These are phyloP conservation scores for Raddia distichophylla DNA, from an alignment of 176 grass and related monocot species.

Conservation along the genomic window DNA sequence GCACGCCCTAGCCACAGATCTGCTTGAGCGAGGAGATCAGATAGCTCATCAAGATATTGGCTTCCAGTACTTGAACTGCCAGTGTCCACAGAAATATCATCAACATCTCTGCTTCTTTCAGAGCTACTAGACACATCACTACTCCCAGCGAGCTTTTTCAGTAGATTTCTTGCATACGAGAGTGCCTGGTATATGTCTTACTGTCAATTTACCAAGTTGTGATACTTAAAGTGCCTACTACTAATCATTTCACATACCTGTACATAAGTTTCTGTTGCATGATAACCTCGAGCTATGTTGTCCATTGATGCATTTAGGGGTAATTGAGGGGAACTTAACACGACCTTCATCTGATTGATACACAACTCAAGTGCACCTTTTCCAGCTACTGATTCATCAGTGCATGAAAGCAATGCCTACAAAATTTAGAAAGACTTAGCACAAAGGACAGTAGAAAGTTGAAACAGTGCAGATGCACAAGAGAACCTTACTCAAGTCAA, in stretches of 20 bases:
- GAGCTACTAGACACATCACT: slow-evolving; percentile 74
- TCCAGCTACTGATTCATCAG: slow-evolving; percentile 68
- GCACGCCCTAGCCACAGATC: slow-evolving; percentile 91
- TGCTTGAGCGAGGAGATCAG: slow-evolving; percentile 70
- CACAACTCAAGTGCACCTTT: slow-evolving; percentile 91
- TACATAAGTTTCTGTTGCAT: slow-evolving; percentile 96
- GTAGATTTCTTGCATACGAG: slow-evolving; percentile 71
- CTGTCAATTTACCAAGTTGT: slow-evolving; percentile 37
- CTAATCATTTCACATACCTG: slow-evolving; percentile 66
- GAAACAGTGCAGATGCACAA: slow-evolving; percentile 1
- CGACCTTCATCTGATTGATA: slow-evolving; percentile 84
- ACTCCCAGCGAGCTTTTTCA: slow-evolving; percentile 67
- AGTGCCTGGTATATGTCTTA: slow-evolving; percentile 65
- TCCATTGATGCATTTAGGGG: slow-evolving; percentile 91
- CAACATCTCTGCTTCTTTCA: slow-evolving; percentile 74
- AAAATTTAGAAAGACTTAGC: slow-evolving; percentile 44
- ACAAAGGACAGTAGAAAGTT: slow-evolving; percentile 31
- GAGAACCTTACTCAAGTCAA: background rate
- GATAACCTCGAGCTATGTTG: slow-evolving; percentile 79
- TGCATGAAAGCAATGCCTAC: slow-evolving; percentile 96
- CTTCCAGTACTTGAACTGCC: slow-evolving; percentile 67
- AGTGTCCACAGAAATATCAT: slow-evolving; percentile 65
- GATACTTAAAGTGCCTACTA: slow-evolving; percentile 23
- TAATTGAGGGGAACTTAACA: slow-evolving; percentile 75
- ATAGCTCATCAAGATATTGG: slow-evolving; percentile 68